Conservation (phyloP, 352 stramenopile genomes). For the Pelagophyceae sp. region DNA sequence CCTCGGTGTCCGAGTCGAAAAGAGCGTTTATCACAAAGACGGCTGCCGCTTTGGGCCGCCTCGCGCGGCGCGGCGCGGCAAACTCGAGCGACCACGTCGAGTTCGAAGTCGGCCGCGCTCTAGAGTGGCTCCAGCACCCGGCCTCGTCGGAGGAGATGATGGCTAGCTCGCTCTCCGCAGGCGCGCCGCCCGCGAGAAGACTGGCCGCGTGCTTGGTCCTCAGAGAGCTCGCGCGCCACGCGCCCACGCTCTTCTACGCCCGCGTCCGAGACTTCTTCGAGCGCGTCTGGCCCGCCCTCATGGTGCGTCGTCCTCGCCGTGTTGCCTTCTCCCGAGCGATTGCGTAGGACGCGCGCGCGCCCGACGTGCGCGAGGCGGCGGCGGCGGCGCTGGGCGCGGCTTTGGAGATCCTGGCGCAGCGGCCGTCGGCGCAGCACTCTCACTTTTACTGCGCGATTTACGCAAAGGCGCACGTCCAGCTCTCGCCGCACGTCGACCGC, state of each 20-base stretch:
- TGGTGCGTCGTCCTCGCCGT: constrained; percentile 22
- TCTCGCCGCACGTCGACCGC: not conserved
- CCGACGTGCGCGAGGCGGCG: constrained; percentile 31
- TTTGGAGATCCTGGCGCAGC: constrained; percentile 66
- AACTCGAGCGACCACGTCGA: constrained; percentile 76
- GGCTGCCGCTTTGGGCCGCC: constrained; percentile 60
- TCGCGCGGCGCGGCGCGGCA: constrained; percentile 67
- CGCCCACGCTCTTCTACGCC: constrained; percentile 75
- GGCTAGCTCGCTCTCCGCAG: not conserved
- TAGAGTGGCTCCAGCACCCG: constrained; percentile 60
- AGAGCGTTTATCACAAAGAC: constrained; percentile 32
- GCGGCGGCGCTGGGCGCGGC: constrained; percentile 65
- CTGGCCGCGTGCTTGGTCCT: not conserved
- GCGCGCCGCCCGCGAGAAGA: not conserved
- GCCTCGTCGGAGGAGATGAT: not conserved
- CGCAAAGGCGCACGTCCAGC: not conserved
- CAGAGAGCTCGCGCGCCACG: constrained; percentile 65
- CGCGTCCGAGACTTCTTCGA: constrained; percentile 64
- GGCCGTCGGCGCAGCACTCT: constrained; percentile 65
- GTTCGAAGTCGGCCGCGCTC: constrained; percentile 75
- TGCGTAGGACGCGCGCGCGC: not conserved
- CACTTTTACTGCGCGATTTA: constrained; percentile 71
- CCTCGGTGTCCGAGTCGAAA: not conserved
- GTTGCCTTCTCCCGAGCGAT: not conserved
- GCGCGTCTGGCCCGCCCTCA: constrained; percentile 70